Evolutionary conservation across 345 rosid species (phyloP).

Genomic region (Salix koriyanagi): DNA sequence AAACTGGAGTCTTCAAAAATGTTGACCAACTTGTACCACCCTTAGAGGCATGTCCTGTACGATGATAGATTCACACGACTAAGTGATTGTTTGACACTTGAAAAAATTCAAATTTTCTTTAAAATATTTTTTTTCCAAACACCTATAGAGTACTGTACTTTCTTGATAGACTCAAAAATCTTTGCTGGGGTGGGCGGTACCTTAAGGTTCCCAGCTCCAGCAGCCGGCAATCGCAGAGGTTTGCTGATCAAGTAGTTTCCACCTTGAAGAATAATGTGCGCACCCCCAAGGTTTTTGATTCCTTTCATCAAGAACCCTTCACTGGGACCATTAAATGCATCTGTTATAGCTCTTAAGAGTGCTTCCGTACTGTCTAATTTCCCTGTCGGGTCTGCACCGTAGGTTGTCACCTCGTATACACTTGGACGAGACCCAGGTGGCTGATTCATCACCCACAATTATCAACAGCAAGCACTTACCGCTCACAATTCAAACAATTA

Average conservation of each 20-base stretch:
- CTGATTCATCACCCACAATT: not conserved
- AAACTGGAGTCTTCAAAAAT: not conserved
- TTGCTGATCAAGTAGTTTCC: slow-evolving; percentile 66
- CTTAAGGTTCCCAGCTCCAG: slow-evolving; percentile 66
- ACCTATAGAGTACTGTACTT: no score
- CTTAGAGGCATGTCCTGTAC: not conserved
- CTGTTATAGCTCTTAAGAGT: slow-evolving; percentile 49
- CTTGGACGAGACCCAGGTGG: slow-evolving; percentile 20
- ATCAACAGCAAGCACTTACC: not conserved
- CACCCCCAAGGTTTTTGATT: slow-evolving; percentile 73
- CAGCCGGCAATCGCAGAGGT: slow-evolving; percentile 59
- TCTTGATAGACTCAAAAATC: not conserved
- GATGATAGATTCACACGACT: not conserved
- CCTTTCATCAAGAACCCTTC: slow-evolving; percentile 53
- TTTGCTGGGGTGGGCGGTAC: slow-evolving; percentile 25
- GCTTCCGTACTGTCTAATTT: slow-evolving; percentile 71
- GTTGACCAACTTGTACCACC: not conserved
- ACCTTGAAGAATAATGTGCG: slow-evolving; percentile 67
- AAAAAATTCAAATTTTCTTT: no score
- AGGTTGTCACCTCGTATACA: slow-evolving; percentile 47
- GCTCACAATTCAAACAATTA: not conserved
- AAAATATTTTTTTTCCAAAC: no score
- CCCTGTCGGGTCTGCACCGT: slow-evolving; percentile 89
- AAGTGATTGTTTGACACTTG: not conserved
- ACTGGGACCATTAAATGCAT: slow-evolving; percentile 46